A percentile compares a stretch with the other conserved stretches of the same genome.
phyloP scores from a whole-genome alignment of 257 asterid species.

The Eustoma russellianum region DNA sequence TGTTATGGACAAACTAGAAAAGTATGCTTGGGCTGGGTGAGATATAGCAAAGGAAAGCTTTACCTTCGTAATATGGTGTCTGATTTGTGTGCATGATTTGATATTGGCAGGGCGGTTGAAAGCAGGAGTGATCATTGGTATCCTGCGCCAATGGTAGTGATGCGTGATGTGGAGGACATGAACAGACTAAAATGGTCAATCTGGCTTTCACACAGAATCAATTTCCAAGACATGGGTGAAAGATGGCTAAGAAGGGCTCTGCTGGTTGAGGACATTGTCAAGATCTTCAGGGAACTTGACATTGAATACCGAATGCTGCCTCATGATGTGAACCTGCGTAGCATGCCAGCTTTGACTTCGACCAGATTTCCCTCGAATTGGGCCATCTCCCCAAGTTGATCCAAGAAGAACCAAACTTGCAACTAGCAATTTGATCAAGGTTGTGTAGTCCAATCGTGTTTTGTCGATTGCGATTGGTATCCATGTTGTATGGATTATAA shows the following conservation, averaged over 20 bases:
- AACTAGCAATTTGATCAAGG: too few relatives aligned
- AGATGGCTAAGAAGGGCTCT: constrained; percentile 67
- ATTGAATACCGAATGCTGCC: constrained; percentile 81
- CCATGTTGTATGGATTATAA: constrained; percentile 47
- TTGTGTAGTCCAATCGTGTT: constrained; percentile 37
- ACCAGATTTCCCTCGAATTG: constrained; percentile 67
- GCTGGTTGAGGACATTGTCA: constrained; percentile 73
- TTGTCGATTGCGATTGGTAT: constrained; percentile 39
- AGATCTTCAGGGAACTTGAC: constrained; percentile 61
- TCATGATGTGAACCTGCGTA: constrained; percentile 55
- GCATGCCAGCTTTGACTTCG: constrained; percentile 54
- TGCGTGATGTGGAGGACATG: constrained; percentile 85
- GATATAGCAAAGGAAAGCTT: too few relatives aligned
- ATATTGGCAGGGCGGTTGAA: constrained; percentile 43
- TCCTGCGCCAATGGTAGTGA: constrained; percentile 59
- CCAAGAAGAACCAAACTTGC: too few relatives aligned
- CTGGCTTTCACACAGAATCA: constrained; percentile 75
- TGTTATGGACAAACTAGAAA: too few relatives aligned
- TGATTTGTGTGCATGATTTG: too few relatives aligned
- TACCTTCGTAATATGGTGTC: too few relatives aligned
- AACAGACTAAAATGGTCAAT: constrained; percentile 69
- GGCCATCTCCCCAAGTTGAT: constrained; percentile 20
- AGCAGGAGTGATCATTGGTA: constrained; percentile 73
- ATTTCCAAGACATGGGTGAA: constrained; percentile 88
- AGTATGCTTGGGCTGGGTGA: too few relatives aligned